Base-by-base conservation (phyloP, 805 yeast species). In the Kockiozyma suomiensis region DNA sequence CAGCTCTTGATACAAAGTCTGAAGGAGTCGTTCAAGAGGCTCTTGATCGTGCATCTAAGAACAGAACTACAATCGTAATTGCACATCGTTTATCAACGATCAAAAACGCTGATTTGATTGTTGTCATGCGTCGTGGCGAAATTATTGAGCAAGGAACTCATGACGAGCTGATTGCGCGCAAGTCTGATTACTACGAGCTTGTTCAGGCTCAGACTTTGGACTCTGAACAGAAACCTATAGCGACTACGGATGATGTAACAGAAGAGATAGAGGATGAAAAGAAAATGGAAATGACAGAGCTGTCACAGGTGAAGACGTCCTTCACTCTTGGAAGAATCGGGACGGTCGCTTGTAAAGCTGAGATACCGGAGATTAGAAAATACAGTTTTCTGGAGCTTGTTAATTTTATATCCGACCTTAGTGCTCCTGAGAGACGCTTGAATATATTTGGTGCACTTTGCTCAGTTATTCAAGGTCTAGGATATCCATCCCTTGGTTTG, bases 51-150 rank as follows among this genome's bases (percentile, higher is more conserved):
- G 71, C 71, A 15, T 32, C 72, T 12, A 59, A 62, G 52, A 53
- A 62, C 21, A 49, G 73, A 13, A 81, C 84, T 4, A 78, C 86
- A 2, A 78, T 81, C 45, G 78, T 77, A 61, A 81, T 81, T 64
- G 84, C 84, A 12, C 84, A 81, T 66, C 69, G 84, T 52, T 71
- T 81, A 55, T 75, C 82, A 0, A 81, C 84, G 1, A 80, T 81
- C 42, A 74, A 73, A 58, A 79, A 79, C 60, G 81, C 83, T 62
- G 80, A 78, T 45, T 61, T 80, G 50, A 74, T 81, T 4, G 74
- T 81, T 48, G 84, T 81, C 12, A 70, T 81, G 56, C 51, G 63
- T 2, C 70, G 71, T 26, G 79, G 82, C 3, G 80, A 76, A 56
- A 81, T 80, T 59, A 79, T 69, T 17, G 78, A 76, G 64, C 69